phyloP scores from a whole-genome alignment of 441 rosid species.

The Mallotus repandus region DNA sequence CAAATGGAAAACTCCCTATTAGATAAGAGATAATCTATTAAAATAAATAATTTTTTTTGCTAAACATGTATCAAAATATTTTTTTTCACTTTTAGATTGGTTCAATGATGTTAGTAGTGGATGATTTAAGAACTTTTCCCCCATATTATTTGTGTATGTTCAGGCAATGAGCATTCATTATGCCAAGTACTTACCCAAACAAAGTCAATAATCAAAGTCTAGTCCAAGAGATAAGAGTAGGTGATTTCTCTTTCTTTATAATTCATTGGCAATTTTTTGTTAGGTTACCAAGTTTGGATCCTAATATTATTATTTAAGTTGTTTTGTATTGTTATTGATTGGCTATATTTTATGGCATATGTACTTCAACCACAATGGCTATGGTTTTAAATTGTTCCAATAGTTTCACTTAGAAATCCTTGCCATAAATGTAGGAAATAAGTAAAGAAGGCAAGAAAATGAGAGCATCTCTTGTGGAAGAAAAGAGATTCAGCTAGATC shows the following conservation, averaged over 20 bases:
- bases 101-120: background rate
- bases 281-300: too few relatives aligned
- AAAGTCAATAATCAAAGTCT: constrained; percentile 22
- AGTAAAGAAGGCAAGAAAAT: constrained; percentile 42
- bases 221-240: constrained; percentile 35
- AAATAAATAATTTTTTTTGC: too few relatives aligned
- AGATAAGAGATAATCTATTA: background rate
- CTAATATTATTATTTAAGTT: background rate
- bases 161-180: constrained; percentile 23
- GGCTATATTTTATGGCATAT: background rate
- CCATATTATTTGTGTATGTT: background rate
- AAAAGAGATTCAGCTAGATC: constrained; percentile 77
- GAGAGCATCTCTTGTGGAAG: constrained; percentile 73
- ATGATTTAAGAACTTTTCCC: background rate
- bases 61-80: too few relatives aligned
- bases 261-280: background rate
- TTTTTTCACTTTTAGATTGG: background rate
- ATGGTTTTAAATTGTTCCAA: background rate
- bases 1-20: background rate
- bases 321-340: background rate
- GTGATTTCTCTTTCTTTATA: constrained; percentile 28
- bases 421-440: constrained; percentile 32
- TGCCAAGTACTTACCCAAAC: constrained; percentile 35
- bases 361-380: background rate
- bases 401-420: constrained; percentile 14